Evolutionary conservation across 441 rosid genomes (phyloP), one percentile per base, ranked within the genome.

Genomic region (Hura crepitans): DNA sequence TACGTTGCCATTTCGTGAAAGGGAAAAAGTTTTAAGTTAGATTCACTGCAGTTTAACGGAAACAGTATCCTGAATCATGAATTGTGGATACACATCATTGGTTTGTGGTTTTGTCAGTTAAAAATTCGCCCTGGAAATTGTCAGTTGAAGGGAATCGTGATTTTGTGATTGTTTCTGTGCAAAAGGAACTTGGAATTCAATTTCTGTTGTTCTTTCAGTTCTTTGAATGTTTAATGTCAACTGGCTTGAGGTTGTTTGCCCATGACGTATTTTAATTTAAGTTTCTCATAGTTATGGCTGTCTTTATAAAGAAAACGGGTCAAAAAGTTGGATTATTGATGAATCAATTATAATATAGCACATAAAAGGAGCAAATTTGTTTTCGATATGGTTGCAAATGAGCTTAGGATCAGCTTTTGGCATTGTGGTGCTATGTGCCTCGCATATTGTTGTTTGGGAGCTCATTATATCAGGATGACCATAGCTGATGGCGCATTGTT

Each of bases 401-500:
- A 64, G 45, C 45, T 51, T 66, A 6, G 22, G 14, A 35, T 53
- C 33, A 61, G 47, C 14, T 20, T 20, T 20, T 33, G 11, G 57
- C 7, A 30, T 65, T 37, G 47, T 65, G 43, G 22, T 46, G 42
- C 2, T 46, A 30, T 18, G 23, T 11, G 46, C 12, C 0, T 11
- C 12, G 46, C 46, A 42, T 42, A 42, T 9, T 9, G 10, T 42
- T 10, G n/a, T 12, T 12, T 56, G 25, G 13, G 22, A 10, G 25
- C 28, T 53, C 15, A 62, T 25, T 18, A 46, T 49, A 20, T 18
- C 17, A 0, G 2, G 6, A 27, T 49, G 12, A 33, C 30, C 17
- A 63, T 9, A 23, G 28, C 28, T 58, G 67, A 70, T 72, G 50
- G 35, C n/a, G 22, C 66, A 20, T 72, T 66, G 46, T 59, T 75